Evolutionary conservation across 352 stramenopile species (phyloP).

Genomic region (Globisporangium okanoganense): DNA sequence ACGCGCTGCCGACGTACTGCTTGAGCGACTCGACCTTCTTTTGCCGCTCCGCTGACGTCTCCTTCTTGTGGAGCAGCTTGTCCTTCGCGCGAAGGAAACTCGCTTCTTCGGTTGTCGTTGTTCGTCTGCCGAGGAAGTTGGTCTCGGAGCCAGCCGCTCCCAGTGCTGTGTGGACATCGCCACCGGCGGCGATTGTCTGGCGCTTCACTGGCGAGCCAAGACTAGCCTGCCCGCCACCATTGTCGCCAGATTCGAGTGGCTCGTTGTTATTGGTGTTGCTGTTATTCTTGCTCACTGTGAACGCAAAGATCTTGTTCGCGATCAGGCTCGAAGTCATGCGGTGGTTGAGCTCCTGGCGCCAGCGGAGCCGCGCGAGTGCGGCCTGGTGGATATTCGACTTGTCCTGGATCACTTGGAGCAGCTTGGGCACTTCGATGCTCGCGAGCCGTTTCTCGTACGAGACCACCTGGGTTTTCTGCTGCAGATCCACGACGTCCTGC

Average conservation of each 20-base stretch:
- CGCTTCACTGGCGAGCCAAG: conserved; percentile 3
- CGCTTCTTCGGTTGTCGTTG: conserved; percentile 22
- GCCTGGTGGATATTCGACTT: conserved; percentile 65
- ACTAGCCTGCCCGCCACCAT: not conserved
- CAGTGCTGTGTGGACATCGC: not conserved
- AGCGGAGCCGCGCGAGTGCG: conserved; percentile 56
- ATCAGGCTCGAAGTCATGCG: conserved; percentile 25
- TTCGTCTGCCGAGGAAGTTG: not conserved
- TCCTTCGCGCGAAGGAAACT: conserved; percentile 65
- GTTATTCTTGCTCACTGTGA: not conserved
- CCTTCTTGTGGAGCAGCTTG: conserved; percentile 75
- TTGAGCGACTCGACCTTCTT: conserved; percentile 61
- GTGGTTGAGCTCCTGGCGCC: conserved; percentile 61
- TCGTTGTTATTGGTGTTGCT: not conserved
- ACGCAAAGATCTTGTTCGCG: conserved; percentile 6
- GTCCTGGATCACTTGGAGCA: conserved; percentile 61
- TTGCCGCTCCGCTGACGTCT: conserved; percentile 49
- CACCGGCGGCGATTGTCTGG: not conserved
- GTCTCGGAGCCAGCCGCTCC: not conserved
- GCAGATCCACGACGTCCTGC: conserved; percentile 60
- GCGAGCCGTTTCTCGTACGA: conserved; percentile 66
- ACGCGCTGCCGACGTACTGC: conserved; percentile 64
- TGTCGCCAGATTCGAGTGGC: not conserved
- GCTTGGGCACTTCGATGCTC: conserved; percentile 55
- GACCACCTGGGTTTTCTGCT: conserved; percentile 67